phyloP scores from a whole-genome alignment of 2,329 filamentous ascomycete species.

The Trichophyton benhamiae region DNA sequence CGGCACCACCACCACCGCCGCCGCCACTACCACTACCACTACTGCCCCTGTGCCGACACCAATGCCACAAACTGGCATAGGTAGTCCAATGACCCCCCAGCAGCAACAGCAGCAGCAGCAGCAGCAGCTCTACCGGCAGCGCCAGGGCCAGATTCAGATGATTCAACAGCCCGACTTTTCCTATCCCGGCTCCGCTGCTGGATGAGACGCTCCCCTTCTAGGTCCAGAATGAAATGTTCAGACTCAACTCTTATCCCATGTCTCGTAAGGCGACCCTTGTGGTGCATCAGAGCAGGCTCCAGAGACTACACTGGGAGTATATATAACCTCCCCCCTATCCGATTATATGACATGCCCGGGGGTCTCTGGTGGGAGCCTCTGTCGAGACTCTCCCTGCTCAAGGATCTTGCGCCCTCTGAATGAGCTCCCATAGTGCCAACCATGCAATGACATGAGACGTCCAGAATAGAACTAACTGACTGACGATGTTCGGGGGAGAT shows the following conservation, averaged over 20 bases:
- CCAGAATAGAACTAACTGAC: no score
- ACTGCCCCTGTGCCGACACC: background rate
- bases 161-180: constrained; percentile 1
- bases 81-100: constrained; percentile 10
- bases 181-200: background rate
- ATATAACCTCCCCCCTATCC: background rate
- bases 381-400: no score
- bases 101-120: constrained; percentile 20
- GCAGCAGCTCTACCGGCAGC: constrained; percentile 11
- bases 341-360: no score
- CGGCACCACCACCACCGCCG: no score
- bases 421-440: no score
- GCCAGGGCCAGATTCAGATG: constrained; percentile 11
- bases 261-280: background rate
- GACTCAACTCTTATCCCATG: background rate
- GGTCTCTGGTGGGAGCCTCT: no score
- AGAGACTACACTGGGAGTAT: background rate
- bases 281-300: background rate
- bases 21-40: no score
- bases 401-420: no score
- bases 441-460: no score
- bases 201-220: background rate
- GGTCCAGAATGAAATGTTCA: background rate
- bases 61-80: constrained; percentile 14
- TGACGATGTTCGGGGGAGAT: no score